Evolutionary conservation across 2,329 filamentous ascomycete species (phyloP).

Genomic region (Exophiala spinifera): DNA sequence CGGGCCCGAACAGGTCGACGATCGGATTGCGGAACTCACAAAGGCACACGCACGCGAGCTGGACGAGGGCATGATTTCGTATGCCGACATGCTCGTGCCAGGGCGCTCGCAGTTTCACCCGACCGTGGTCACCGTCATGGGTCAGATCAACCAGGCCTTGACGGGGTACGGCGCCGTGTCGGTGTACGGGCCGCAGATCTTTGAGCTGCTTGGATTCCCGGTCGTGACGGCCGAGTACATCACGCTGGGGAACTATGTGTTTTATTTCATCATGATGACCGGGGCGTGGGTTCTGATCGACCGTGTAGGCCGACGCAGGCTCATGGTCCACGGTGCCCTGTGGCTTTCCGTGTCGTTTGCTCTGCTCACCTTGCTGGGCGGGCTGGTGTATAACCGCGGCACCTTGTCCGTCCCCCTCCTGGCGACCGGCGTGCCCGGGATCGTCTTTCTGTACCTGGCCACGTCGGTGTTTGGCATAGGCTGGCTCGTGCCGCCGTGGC

Average conservation of each 20-base stretch:
- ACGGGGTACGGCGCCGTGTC: constrained; percentile 59
- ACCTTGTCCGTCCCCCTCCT: constrained; percentile 26
- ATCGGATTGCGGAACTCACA: constrained; percentile 35
- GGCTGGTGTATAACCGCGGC: constrained; percentile 26
- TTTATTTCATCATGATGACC: constrained; percentile 61
- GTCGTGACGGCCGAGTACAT: constrained; percentile 53
- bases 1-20: constrained; percentile 49
- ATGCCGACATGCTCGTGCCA: constrained; percentile 58
- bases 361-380: constrained; percentile 32
- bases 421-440: constrained; percentile 29
- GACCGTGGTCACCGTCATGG: constrained; percentile 60
- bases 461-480: constrained; percentile 52
- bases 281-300: constrained; percentile 57
- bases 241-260: constrained; percentile 60
- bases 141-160: constrained; percentile 59
- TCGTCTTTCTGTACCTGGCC: constrained; percentile 30
- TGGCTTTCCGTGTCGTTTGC: constrained; percentile 29
- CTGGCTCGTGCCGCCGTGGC: constrained; percentile 50
- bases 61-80: constrained; percentile 45
- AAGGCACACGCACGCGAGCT: constrained; percentile 49
- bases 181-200: constrained; percentile 63
- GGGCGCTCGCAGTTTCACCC: constrained; percentile 58
- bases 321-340: constrained; percentile 30
- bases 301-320: constrained; percentile 30
- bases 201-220: constrained; percentile 58